Evolutionary conservation across 2,329 filamentous ascomycete genomes (phyloP).

Genomic region (Exophiala oligosperma): DNA sequence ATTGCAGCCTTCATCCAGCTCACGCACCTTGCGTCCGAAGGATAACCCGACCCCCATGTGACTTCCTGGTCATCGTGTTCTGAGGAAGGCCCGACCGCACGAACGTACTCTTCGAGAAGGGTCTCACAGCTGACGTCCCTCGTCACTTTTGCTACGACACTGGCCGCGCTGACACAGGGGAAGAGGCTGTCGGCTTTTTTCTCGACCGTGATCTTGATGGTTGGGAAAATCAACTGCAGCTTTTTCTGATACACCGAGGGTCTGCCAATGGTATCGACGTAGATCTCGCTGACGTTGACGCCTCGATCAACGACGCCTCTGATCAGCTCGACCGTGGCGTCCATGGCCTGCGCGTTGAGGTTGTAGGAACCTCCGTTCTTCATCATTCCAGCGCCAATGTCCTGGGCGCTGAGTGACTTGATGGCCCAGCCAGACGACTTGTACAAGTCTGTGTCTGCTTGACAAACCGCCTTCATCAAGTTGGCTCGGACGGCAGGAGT

Average conservation of each 20-base stretch:
- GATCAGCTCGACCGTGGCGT: constrained; percentile 83
- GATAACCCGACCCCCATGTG: constrained; percentile 90
- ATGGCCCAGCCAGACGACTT: constrained; percentile 80
- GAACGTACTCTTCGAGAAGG: constrained; percentile 61
- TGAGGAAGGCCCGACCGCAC: constrained; percentile 28
- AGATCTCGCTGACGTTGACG: constrained; percentile 84
- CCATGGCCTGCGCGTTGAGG: constrained; percentile 92
- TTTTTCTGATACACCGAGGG: constrained; percentile 81
- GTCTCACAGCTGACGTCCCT: constrained; percentile 85
- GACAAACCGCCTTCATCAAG: constrained; percentile 73
- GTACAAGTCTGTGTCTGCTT: constrained; percentile 57
- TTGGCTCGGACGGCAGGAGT: constrained; percentile 74
- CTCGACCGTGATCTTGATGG: constrained; percentile 70
- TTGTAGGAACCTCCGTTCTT: constrained; percentile 67
- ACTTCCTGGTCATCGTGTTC: constrained; percentile 34
- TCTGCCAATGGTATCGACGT: constrained; percentile 89
- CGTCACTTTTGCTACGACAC: constrained; percentile 94
- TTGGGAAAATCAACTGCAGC: constrained; percentile 81
- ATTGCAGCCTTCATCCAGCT: constrained; percentile 82
- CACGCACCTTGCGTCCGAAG: constrained; percentile 78
- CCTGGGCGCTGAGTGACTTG: constrained; percentile 75
- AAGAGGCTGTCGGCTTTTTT: constrained; percentile 94
- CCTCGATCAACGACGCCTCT: constrained; percentile 71
- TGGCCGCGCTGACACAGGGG: constrained; percentile 89
- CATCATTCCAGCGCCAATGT: constrained; percentile 80